Evolutionary conservation across 1,139 yeast genomes (phyloP).

Genomic region (Groenewaldozyma sp.): DNA sequence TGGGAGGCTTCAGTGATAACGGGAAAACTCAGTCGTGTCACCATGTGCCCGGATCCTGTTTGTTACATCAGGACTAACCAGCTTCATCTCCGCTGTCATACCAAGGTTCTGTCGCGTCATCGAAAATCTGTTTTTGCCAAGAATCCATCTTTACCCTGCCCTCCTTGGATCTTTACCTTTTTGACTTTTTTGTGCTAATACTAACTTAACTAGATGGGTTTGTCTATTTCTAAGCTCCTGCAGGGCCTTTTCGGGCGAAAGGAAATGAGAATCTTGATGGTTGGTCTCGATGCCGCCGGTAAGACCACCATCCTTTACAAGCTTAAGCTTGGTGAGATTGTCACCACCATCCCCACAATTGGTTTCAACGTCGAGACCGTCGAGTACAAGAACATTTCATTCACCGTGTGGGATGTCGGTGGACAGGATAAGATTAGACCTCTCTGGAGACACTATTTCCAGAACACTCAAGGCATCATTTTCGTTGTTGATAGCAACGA

Average conservation of each 20-base stretch:
- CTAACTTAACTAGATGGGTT: constrained; percentile 71
- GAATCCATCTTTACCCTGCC: too few relatives aligned
- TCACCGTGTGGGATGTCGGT: constrained; percentile 97
- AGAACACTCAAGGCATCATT: constrained; percentile 89
- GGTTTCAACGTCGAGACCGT: constrained; percentile 94
- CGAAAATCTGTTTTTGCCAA: too few relatives aligned
- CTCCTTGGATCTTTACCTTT: too few relatives aligned
- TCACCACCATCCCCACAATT: constrained; percentile 87
- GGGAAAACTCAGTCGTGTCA: too few relatives aligned
- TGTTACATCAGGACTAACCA: too few relatives aligned
- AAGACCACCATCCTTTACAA: constrained; percentile 84
- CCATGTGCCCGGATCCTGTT: too few relatives aligned
- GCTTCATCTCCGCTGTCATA: too few relatives aligned
- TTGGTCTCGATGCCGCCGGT: constrained; percentile 90
- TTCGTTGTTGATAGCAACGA: constrained; percentile 90
- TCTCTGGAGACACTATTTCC: constrained; percentile 92
- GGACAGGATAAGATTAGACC: constrained; percentile 96
- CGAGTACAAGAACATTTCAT: constrained; percentile 87
- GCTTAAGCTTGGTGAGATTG: constrained; percentile 83
- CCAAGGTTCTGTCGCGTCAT: too few relatives aligned
- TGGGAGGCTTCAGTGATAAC: too few relatives aligned
- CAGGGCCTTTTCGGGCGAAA: constrained; percentile 58
- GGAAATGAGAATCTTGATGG: constrained; percentile 86
- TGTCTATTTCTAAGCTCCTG: constrained; percentile 78
- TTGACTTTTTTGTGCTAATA: too few relatives aligned